Evolutionary conservation across 2,329 filamentous ascomycete species (phyloP), one percentile per base, ranked within the genome.

Genomic region (Arthrinium phaeospermum): DNA sequence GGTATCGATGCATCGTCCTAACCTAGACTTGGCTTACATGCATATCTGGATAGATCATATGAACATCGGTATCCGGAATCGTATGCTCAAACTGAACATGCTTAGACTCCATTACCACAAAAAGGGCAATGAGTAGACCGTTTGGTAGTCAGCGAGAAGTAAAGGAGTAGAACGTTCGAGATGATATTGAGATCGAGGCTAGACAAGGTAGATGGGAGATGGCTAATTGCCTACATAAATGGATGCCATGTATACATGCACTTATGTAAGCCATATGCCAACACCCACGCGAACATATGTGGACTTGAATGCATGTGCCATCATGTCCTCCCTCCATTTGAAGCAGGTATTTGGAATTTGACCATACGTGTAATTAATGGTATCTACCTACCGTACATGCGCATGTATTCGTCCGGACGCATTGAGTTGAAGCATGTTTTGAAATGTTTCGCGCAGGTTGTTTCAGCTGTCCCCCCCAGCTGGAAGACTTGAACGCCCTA

Each of bases 401-500:
- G 19, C 19, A 22, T 1, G 22, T 49, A 22, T 49, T 22, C 22
- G n/a, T 10, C 46, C 19, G 19, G 22, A 22, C 46, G 46, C 46
- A 49, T 49, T 49, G 37, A 41, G 37, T 41, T 41, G 37, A 41
- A n/a, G 6, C 19, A 3, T 7, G 22, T 49, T 22, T n/a, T 41
- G 57, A 37, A 64, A 37, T 64, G 57, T 41, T 64, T 64, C 57
- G 41, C 22, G 57, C 57, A 64, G 41, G 4, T 41, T n/a, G 57
- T 64, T 64, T 41, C 57, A 41, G 57, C 57, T 64, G 57, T 61
- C 53, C 34, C 53, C 53, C 22, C 53, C 19, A n/a, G 46, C 46
- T 49, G 49, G 49, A 51, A 5, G n/a, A 51, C 44, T 16, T 45
- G 46, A 47, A 47, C 16, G 49, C 49, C 49, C 49, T 13, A 22